Evolutionary conservation across 1,139 yeast genomes (phyloP).

Genomic region (Hemisphaericaspora lyxosophila): DNA sequence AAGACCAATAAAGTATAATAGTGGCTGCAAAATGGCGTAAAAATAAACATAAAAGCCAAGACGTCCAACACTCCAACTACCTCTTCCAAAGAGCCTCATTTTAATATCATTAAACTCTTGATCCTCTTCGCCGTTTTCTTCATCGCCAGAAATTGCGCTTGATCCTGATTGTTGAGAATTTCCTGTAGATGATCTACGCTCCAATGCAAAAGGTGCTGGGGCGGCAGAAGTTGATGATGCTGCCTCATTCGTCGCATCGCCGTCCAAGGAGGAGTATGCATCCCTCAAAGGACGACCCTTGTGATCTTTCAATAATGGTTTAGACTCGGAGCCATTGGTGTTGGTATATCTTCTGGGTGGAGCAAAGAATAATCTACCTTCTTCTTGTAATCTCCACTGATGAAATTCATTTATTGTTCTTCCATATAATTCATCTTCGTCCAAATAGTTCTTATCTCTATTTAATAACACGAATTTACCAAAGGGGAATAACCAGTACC

Average conservation of each 20-base stretch:
- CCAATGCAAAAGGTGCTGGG: slow-evolving; percentile 3
- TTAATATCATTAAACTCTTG: slow-evolving; percentile 41
- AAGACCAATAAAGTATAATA: slow-evolving; percentile 54
- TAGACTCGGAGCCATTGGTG: slow-evolving; percentile 29
- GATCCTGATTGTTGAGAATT: background rate
- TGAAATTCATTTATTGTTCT: slow-evolving; percentile 81
- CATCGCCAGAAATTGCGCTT: slow-evolving; percentile 6
- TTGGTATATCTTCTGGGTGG: slow-evolving; percentile 53
- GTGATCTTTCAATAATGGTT: slow-evolving; percentile 45
- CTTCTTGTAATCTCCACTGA: slow-evolving; percentile 83
- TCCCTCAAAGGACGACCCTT: slow-evolving; percentile 45
- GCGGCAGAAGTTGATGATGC: slow-evolving; percentile 1
- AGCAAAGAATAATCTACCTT: slow-evolving; percentile 69
- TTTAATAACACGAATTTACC: slow-evolving; percentile 83
- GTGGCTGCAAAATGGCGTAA: slow-evolving; percentile 69
- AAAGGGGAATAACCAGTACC: slow-evolving; percentile 77
- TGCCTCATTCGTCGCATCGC: slow-evolving; percentile 2
- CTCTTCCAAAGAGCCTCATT: slow-evolving; percentile 82
- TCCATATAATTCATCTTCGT: slow-evolving; percentile 90
- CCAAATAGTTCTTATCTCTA: slow-evolving; percentile 75
- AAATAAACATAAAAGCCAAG: slow-evolving; percentile 73
- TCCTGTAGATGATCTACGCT: slow-evolving; percentile 5
- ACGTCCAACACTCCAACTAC: slow-evolving; percentile 87
- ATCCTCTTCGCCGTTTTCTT: slow-evolving; percentile 26
- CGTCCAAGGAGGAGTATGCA: slow-evolving; percentile 33